Evolutionary conservation across 306 rosid species (phyloP), one percentile per base, ranked within the genome.

Genomic region (Trifolium fragiferum): DNA sequence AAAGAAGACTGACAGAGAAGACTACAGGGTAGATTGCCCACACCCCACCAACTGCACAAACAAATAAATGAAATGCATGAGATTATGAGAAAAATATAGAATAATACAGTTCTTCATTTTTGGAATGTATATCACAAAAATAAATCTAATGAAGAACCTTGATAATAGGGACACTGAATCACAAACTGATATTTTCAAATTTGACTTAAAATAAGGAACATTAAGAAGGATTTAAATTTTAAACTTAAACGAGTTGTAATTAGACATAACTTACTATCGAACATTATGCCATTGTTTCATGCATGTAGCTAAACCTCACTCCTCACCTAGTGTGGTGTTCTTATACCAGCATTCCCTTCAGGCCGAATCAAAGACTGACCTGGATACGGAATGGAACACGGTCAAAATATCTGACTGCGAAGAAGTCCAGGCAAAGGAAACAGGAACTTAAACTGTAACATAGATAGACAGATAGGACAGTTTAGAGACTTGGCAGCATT

Each of bases 1-100:
- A 77, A 19, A 81, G 78, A 82, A 81, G 77, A 81, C 93, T 87
- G 83, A 86, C 16, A 20, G 96, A 78, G 70, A 94, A 90, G 86
- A 90, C 54, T 53, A 78, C 51, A 38, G 97, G 99, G 81, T 82
- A 83, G 32, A 87, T 12, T 2, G 96, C 89, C 97, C 97, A 94
- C 58, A 90, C 85, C 46, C 99, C 99, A 70, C 96, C 99, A 85
- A 92, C 99, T 94, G 96, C 89, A 83, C 13, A 53, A 59, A 37
- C 30, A 75, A 65, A 60, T 20, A 44, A 65, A 60, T 30, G 9
- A 70, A 46, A 33, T 44, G 61, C 57, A 71, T 41, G 54, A 33
- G 65, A 85, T 57, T 51, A 71, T 41, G 54, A 33, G 65, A 85
- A 76, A 76, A 53, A 16, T 30, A 72, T n/a, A 32, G 47, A 69